phyloP scores from a whole-genome alignment of 257 asterid species.

The Lithospermum erythrorhizon region DNA sequence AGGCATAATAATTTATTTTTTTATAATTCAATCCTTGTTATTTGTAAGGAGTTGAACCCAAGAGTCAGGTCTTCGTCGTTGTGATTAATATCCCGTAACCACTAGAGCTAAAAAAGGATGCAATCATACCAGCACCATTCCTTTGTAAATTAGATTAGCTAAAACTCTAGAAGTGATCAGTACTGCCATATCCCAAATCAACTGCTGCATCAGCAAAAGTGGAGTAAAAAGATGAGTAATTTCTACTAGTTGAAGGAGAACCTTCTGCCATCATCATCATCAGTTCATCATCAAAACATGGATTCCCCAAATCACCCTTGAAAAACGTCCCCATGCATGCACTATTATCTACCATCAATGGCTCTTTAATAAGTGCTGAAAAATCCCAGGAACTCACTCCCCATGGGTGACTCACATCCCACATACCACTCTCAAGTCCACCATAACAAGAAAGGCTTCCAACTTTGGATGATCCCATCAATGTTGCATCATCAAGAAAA shows the following conservation, averaged over 20 bases:
- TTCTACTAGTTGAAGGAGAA: slow-evolving; percentile 3
- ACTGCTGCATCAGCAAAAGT: slow-evolving; percentile 36
- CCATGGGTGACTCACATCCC: background rate
- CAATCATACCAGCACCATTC: too few relatives aligned
- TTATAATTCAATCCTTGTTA: too few relatives aligned
- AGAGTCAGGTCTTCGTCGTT: too few relatives aligned
- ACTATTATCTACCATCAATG: slow-evolving; percentile 18
- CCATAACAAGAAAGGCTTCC: slow-evolving; percentile 13
- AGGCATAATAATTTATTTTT: too few relatives aligned
- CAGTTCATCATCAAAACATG: slow-evolving; percentile 1
- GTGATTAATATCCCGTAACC: too few relatives aligned
- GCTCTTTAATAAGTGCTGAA: slow-evolving; percentile 42
- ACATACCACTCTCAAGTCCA: slow-evolving; percentile 13
- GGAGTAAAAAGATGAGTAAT: slow-evolving; percentile 30
- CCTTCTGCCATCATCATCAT: slow-evolving; percentile 23
- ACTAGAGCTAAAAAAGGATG: too few relatives aligned
- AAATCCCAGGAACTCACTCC: slow-evolving; percentile 29
- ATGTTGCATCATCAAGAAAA: background rate
- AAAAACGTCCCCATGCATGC: slow-evolving; percentile 11
- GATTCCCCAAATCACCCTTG: background rate
- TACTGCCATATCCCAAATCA: slow-evolving; percentile 39
- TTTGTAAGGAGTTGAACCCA: too few relatives aligned
- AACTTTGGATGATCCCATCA: slow-evolving; percentile 14
- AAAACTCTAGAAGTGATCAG: slow-evolving; percentile 6
- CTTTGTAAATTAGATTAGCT: background rate